phyloP scores from a whole-genome alignment of 2,329 filamentous ascomycete species.

The Bisporella sp. region DNA sequence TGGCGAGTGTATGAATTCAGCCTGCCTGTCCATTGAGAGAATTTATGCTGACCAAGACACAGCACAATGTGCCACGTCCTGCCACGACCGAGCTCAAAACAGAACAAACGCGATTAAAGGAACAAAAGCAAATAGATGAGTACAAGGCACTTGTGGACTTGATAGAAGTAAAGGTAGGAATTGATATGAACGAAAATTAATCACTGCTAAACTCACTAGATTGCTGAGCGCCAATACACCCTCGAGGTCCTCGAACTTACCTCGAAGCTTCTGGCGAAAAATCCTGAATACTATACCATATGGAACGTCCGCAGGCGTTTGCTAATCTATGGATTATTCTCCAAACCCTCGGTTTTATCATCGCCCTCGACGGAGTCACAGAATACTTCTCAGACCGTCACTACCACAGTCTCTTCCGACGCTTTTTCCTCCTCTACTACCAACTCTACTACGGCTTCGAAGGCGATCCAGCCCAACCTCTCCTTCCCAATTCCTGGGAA shows the following conservation, averaged over 20 bases:
- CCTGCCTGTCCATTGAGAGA: constrained; percentile 5
- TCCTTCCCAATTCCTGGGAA: constrained; percentile 42
- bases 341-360: constrained; percentile 42
- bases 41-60: constrained; percentile 25
- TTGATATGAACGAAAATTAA: constrained; percentile 1
- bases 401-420: constrained; percentile 56
- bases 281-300: constrained; percentile 85
- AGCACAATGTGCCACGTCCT: constrained; percentile 81
- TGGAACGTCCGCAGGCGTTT: constrained; percentile 81
- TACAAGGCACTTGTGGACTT: constrained; percentile 67
- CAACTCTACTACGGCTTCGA: constrained; percentile 47
- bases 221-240: constrained; percentile 27
- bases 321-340: constrained; percentile 51
- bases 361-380: constrained; percentile 47
- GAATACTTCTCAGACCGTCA: constrained; percentile 46
- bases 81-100: constrained; percentile 51
- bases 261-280: constrained; percentile 65
- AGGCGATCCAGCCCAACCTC: constrained; percentile 41
- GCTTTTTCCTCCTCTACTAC: constrained; percentile 49
- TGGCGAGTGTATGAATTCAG: constrained; percentile 30
- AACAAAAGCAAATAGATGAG: constrained; percentile 66
- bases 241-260: constrained; percentile 58
- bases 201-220: constrained; percentile 10
- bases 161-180: constrained; percentile 56
- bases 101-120: constrained; percentile 63